phyloP scores from a whole-genome alignment of 805 yeast species.

The Wickerhamomyces silvicola region DNA sequence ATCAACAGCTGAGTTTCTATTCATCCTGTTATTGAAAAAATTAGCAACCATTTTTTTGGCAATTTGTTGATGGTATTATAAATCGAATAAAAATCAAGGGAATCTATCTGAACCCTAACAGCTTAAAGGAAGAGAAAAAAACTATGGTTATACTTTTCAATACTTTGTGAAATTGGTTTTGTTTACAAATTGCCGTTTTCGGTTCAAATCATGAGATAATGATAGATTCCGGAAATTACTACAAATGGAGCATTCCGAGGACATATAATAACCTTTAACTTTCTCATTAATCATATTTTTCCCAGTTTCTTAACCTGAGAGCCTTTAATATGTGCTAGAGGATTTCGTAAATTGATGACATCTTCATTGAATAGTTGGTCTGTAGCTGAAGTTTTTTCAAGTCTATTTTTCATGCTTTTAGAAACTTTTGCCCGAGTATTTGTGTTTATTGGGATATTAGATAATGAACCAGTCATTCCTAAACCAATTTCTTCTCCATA shows the following conservation, averaged over 20 bases:
- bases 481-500: slow-evolving; percentile 80
- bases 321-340: slow-evolving; percentile 6
- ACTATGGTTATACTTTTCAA: no score
- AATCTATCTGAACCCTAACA: no score
- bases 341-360: slow-evolving; percentile 12
- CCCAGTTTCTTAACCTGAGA: slow-evolving; percentile 4
- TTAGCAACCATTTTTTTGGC: slow-evolving; percentile 27
- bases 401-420: slow-evolving; percentile 50
- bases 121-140: no score
- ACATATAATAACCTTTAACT: no score
- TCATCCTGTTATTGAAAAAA: slow-evolving; percentile 18
- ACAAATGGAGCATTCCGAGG: no score
- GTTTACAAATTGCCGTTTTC: no score
- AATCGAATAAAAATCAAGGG: no score
- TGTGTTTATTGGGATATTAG: slow-evolving; percentile 27
- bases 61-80: no score
- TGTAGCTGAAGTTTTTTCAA: slow-evolving; percentile 18
- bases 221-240: no score
- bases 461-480: slow-evolving; percentile 48
- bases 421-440: slow-evolving; percentile 54
- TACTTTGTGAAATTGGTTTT: no score
- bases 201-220: no score
- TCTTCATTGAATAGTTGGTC: slow-evolving; percentile 17
- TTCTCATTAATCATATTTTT: no score
- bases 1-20: slow-evolving; percentile 16